Percentiles rank a stretch among this genome's conserved stretches.
phyloP scores from a whole-genome alignment of 306 rosid genomes.

The Senna siamea region DNA sequence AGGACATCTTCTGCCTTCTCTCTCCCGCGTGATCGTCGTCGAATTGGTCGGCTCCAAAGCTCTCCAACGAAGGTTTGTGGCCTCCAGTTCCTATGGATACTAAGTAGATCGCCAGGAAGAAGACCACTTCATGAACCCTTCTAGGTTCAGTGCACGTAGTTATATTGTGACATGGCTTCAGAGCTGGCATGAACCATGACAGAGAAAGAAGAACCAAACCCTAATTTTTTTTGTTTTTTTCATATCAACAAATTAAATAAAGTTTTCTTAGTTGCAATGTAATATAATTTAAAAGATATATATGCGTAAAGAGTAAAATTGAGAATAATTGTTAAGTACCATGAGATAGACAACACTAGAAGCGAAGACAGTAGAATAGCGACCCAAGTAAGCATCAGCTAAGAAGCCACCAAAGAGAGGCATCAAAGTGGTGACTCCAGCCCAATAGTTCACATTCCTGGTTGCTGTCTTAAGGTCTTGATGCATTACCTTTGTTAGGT shows the following conservation, averaged over 20 bases:
- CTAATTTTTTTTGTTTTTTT: constrained; percentile 46
- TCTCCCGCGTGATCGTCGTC: constrained; percentile 74
- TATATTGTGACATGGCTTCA: constrained; percentile 58
- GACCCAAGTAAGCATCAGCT: constrained; percentile 92
- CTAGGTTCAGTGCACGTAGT: constrained; percentile 61
- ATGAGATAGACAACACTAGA: constrained; percentile 68
- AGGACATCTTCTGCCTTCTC: constrained; percentile 84
- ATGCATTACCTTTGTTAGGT: constrained; percentile 75
- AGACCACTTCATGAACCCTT: constrained; percentile 68
- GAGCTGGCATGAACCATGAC: constrained; percentile 78
- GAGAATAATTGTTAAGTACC: too few relatives aligned
- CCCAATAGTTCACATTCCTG: constrained; percentile 82
- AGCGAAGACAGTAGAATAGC: constrained; percentile 69
- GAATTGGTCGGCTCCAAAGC: constrained; percentile 96
- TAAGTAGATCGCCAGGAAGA: constrained; percentile 78
- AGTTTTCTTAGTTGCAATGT: not conserved
- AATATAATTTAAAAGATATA: not conserved
- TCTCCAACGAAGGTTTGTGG: constrained; percentile 86
- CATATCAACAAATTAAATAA: constrained; percentile 10
- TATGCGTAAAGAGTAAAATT: too few relatives aligned
- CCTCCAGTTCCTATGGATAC: constrained; percentile 90
- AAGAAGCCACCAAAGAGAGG: constrained; percentile 88
- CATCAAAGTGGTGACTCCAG: constrained; percentile 88
- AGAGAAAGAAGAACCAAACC: constrained; percentile 74
- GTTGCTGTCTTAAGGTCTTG: constrained; percentile 87